Conservation (phyloP, 768 basidiomycete genomes). For the Xerocomus brunneocitrinus region DNA sequence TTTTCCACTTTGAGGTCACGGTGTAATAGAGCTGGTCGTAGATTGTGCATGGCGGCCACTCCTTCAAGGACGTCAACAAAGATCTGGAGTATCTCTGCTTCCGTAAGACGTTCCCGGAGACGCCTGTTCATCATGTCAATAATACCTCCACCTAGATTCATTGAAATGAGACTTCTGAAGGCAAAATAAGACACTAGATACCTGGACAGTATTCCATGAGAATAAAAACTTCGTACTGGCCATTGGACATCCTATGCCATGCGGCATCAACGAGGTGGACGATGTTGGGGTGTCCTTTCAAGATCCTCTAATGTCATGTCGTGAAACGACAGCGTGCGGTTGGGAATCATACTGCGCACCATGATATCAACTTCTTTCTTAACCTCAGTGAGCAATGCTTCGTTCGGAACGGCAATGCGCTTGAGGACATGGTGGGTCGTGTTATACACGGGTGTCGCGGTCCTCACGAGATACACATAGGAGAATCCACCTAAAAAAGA, state of each 20-base stretch:
- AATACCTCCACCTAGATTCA: conserved; percentile 79
- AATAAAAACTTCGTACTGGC: conserved; percentile 93
- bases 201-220: conserved; percentile 98
- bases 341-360: conserved; percentile 47
- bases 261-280: conserved; percentile 95
- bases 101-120: conserved; percentile 88
- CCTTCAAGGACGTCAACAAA: conserved; percentile 98
- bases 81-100: conserved; percentile 95
- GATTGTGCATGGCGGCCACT: conserved; percentile 93
- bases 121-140: conserved; percentile 99
- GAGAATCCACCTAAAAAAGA: conserved; percentile 82
- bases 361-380: conserved; percentile 99
- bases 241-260: conserved; percentile 79
- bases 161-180: conserved; percentile 8
- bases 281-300: conserved; percentile 92
- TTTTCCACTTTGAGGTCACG: conserved; percentile 99
- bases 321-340: conserved; percentile 23
- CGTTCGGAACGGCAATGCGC: conserved; percentile 88
- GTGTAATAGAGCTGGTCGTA: conserved; percentile 85
- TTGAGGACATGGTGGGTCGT: conserved; percentile 97
- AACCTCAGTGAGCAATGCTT: conserved; percentile 86
- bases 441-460: conserved; percentile 80
- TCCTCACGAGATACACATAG: conserved; percentile 93
- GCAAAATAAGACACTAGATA: conserved; percentile 27
- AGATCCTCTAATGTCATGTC: conserved; percentile 58